phyloP scores from a whole-genome alignment of 192 early-diverging fungal genomes.

The Funneliformis geosporum region DNA sequence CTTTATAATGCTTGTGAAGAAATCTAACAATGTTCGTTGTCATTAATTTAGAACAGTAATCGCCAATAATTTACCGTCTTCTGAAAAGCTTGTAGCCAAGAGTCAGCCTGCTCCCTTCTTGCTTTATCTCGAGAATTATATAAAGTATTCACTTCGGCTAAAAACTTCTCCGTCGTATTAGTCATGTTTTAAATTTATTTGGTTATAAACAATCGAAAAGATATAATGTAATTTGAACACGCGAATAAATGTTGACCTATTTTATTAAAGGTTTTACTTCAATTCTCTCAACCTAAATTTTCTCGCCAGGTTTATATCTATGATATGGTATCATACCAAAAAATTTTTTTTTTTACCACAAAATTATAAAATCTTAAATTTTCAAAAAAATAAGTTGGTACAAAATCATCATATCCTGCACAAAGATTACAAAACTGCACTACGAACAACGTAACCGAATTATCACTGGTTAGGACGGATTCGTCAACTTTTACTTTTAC shows the following conservation, averaged over 20 bases:
- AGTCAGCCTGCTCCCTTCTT: conserved; percentile 58
- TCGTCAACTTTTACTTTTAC: no score
- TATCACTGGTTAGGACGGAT: no score
- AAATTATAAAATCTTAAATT: no score
- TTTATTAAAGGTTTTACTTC: background rate
- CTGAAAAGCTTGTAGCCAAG: conserved; percentile 83
- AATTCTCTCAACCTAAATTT: background rate
- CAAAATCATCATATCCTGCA: no score
- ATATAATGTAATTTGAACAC: background rate
- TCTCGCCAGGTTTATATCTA: conserved; percentile 1
- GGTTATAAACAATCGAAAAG: background rate
- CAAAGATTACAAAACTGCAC: no score
- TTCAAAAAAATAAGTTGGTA: background rate
- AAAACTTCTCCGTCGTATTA: conserved; percentile 22
- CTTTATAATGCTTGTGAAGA: conserved; percentile 5
- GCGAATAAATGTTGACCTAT: background rate
- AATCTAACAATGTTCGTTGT: background rate
- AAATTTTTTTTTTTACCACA: background rate
- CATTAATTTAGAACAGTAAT: conserved; percentile 8
- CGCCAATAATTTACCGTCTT: conserved; percentile 64
- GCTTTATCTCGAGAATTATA: conserved; percentile 42
- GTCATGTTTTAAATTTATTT: background rate
- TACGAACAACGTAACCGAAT: no score
- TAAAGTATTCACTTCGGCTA: conserved; percentile 40
- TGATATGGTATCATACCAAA: background rate